phyloP scores from a whole-genome alignment of 2,329 filamentous ascomycete genomes.

The Sordariomycetes sp. region DNA sequence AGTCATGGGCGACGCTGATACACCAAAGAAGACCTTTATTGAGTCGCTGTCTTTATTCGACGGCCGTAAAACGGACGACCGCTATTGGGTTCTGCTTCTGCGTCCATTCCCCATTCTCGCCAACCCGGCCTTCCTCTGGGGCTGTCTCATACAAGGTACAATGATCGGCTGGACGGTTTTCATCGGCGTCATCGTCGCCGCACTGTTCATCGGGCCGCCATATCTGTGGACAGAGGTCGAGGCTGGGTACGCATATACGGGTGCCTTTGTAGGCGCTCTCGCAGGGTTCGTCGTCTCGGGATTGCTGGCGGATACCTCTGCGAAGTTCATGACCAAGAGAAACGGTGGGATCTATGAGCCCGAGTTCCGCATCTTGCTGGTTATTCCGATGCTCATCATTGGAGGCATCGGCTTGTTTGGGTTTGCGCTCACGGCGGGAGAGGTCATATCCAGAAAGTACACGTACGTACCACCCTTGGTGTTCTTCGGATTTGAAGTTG shows the following conservation, averaged over 20 bases:
- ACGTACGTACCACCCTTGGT: constrained; percentile 67
- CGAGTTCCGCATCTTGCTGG: constrained; percentile 77
- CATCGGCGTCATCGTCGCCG: constrained; percentile 74
- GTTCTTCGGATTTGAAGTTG: constrained; percentile 77
- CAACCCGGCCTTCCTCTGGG: constrained; percentile 81
- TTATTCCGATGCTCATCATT: constrained; percentile 72
- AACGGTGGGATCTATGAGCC: constrained; percentile 85
- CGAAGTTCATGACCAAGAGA: constrained; percentile 57
- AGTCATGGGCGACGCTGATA: constrained; percentile 21
- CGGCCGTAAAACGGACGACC: constrained; percentile 72
- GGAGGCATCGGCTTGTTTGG: constrained; percentile 74
- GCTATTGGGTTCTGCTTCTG: constrained; percentile 54
- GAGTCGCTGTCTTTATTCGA: constrained; percentile 63
- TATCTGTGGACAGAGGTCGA: constrained; percentile 74
- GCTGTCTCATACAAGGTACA: constrained; percentile 70
- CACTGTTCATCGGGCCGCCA: constrained; percentile 71
- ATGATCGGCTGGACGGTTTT: constrained; percentile 96
- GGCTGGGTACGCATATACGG: constrained; percentile 81
- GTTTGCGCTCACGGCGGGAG: constrained; percentile 64
- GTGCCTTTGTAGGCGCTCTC: constrained; percentile 76
- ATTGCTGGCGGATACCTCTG: constrained; percentile 62
- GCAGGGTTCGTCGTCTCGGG: constrained; percentile 71
- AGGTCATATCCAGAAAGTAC: constrained; percentile 46
- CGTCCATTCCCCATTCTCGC: constrained; percentile 75
- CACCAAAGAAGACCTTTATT: constrained; percentile 46